Base-by-base conservation (phyloP, 2,329 filamentous ascomycete genomes). In the Leptographium lundbergii region DNA sequence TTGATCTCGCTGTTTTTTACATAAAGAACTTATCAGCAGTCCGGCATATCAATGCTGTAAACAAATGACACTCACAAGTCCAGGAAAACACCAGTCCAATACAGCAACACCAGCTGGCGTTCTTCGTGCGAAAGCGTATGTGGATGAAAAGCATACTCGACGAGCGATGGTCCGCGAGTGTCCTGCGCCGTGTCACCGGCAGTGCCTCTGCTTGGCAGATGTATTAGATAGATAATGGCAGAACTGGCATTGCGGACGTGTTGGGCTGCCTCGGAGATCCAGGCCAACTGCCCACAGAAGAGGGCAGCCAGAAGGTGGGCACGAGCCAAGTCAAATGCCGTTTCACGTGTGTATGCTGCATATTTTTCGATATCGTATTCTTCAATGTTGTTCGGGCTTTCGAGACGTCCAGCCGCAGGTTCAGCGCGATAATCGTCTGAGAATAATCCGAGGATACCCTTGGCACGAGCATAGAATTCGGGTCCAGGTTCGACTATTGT, bases 51-150 rank as follows among this genome's bases (percentile, higher is more conserved):
- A 17, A 4, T 45, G 19, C 25, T 3, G 17, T 9, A 34, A 24
- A 7, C 29, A 19, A 19, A 29, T 29, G 13, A 10, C 3, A 61
- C 63, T 58, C 25, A 64, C 63, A 52, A 61, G 27, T 64, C 63
- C 19, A 64, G 34, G 27, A 61, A 58, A 3, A 62, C 61, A 36
- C 62, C 63, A 1, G 36, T 57, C 63, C 63, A 64, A 32, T 61
- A 64, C 3, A 64, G 57, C 7, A 58, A 17, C 5, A 60, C 57
- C 14, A 64, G 24, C 27, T 63, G 58, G 1, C 47, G 57, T 32
- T 63, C 63, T 6, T 60, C 58, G 3, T 54, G 56, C 1, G 56
- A 45, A 4, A 61, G 57, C 4, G 0, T 13, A 9, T 60, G 55
- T 10, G 57, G 59, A 6, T 56, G 27, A 10, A 50, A 47, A 4